These are phyloP conservation scores for Saccharomycopsis sp. DNA, from an alignment of 805 yeast genomes.

Conservation along the genomic window DNA sequence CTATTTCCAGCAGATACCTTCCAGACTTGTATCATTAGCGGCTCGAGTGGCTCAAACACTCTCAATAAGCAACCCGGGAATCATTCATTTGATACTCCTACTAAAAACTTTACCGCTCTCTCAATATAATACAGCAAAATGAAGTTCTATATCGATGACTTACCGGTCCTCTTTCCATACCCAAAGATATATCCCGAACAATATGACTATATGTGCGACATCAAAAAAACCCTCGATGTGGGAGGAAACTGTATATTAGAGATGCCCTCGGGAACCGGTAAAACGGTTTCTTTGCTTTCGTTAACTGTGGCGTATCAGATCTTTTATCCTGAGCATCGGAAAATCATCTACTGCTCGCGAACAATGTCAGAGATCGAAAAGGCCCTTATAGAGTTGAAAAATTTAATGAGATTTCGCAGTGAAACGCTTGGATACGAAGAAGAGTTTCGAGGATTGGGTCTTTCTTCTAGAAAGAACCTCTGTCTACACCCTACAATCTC, in stretches of 20 bases:
- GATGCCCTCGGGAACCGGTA: conserved; percentile 99
- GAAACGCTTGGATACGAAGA: conserved; percentile 80
- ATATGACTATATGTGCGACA: conserved; percentile 95
- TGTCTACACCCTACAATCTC: conserved; percentile 86
- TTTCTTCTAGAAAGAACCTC: conserved; percentile 88
- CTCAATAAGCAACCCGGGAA: too few species aligned
- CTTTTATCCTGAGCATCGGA: conserved; percentile 89
- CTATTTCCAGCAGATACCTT: too few species aligned
- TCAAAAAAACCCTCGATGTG: conserved; percentile 86
- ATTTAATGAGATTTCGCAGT: conserved; percentile 80
- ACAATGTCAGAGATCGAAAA: conserved; percentile 99
- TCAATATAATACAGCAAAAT: too few species aligned
- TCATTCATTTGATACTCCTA: too few species aligned
- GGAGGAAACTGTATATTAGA: conserved; percentile 96
- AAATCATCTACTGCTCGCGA: conserved; percentile 96
- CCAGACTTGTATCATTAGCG: too few species aligned
- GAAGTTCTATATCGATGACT: conserved; percentile 89
- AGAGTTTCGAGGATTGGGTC: conserved; percentile 89
- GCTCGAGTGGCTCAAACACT: too few species aligned
- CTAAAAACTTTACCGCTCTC: too few species aligned
- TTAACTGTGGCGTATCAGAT: conserved; percentile 92
- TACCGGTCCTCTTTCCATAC: conserved; percentile 93
- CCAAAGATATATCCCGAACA: conserved; percentile 98
- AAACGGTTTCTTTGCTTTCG: conserved; percentile 86
- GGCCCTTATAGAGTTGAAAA: conserved; percentile 85